Base-by-base conservation (phyloP, 2,329 filamentous ascomycete genomes). In the Aspergillus aculeatinus region DNA sequence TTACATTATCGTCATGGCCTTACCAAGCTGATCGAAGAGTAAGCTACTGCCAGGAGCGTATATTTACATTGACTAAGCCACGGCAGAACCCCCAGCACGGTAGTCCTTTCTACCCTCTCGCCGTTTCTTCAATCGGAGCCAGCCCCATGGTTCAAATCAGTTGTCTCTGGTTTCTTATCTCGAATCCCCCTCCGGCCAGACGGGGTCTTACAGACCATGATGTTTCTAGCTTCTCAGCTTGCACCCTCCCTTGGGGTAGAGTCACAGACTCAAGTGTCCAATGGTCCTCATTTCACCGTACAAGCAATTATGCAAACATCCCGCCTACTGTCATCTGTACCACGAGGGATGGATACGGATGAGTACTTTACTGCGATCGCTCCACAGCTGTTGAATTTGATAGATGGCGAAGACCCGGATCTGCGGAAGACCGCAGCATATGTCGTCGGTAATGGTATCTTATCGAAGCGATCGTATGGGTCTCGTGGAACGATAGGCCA, bases 251-350 rank as follows among this genome's bases (percentile, higher is more conserved):
- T 79, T 10, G 77, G 76, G 4, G 66, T 74, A 12, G 72, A 72
- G 60, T 65, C 70, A 6, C 70, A 74, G 51, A 60, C 55, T 5
- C 64, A 70, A 44, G 59, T 64, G 14, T 71, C 72, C 1, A 69
- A 65, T 54, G 77, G 76, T 0, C 76, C 77, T 11, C 72, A 72
- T 54, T 73, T 80, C 19, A 79, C 77, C 3, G 72, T 79, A 5
- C 75, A 79, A 57, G 74, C 75, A 2, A 78, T 80, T 10, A 79
- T 78, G 75, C 77, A 79, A 51, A 75, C 73, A 2, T 79, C 77
- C 4, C 72, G 71, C 29, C 62, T 80, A 21, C 68, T 80, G 7
- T 77, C 76, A 1, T 77, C 77, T 48, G 74, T 80, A 4, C 77
- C 77, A 0, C 73, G 74, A 29, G 72, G 67, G 14, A 70, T 76